These are phyloP conservation scores for Artemisia tridentata DNA, from an alignment of 129 eudicot species.

Conservation along the genomic window DNA sequence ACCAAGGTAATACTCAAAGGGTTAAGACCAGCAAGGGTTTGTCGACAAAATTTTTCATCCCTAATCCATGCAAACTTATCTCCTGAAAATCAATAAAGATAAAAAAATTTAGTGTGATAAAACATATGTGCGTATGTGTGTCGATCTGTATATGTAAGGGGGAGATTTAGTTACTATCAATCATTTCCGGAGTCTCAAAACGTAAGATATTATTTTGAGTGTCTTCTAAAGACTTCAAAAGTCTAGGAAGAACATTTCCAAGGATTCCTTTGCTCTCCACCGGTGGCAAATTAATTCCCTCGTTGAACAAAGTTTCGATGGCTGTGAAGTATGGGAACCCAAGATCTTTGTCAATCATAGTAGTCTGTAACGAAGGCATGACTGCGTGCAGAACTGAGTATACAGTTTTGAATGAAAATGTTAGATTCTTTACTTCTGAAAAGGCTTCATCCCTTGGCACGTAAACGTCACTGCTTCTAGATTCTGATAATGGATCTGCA, in stretches of 20 bases:
- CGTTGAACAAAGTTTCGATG: constrained; percentile 56
- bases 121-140: neutral
- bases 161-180: constrained; percentile 25
- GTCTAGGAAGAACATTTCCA: constrained; percentile 40
- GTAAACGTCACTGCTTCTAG: constrained; percentile 43
- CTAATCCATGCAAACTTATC: constrained; percentile 69
- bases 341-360: constrained; percentile 31
- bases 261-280: constrained; percentile 21
- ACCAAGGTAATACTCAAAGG: constrained; percentile 54
- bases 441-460: constrained; percentile 83
- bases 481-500: constrained; percentile 61
- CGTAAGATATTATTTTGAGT: constrained; percentile 33
- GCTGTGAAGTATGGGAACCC: constrained; percentile 67
- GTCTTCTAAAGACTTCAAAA: constrained; percentile 41
- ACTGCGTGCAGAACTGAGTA: constrained; percentile 57
- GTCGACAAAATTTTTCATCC: constrained; percentile 67
- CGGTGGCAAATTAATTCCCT: constrained; percentile 41
- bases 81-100: constrained; percentile 40
- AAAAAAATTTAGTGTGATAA: neutral
- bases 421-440: constrained; percentile 46
- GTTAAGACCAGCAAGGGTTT: constrained; percentile 74
- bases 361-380: constrained; percentile 41
- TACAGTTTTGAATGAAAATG: constrained; percentile 42
- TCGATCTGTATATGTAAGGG: neutral
- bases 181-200: constrained; percentile 59